Conservation (phyloP, 2,329 filamentous ascomycete species). For the Fusarium sp. region DNA sequence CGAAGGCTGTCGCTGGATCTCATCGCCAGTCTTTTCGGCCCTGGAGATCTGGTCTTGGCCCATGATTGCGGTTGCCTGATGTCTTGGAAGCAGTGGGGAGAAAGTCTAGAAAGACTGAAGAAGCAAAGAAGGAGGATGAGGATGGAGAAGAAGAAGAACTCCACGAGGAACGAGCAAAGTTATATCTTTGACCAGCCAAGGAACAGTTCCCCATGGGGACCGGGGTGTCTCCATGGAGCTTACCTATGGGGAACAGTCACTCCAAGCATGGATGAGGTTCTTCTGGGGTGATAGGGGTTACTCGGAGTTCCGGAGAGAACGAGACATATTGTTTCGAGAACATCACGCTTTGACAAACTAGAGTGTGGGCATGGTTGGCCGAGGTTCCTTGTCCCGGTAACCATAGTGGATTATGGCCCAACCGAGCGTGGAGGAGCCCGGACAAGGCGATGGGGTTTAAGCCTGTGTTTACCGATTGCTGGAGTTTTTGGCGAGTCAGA, state of each 20-base stretch:
- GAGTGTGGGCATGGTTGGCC: background rate
- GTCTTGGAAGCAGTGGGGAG: background rate
- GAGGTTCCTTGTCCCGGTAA: background rate
- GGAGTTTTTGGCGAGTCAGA: background rate
- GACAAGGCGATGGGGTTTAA: background rate
- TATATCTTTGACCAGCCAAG: background rate
- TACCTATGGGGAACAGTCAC: background rate
- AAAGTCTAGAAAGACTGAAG: background rate
- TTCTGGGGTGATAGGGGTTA: background rate
- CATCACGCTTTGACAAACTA: background rate
- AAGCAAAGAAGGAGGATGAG: background rate
- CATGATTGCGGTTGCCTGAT: background rate
- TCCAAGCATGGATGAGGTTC: background rate
- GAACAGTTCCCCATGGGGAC: background rate
- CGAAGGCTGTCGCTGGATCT: background rate
- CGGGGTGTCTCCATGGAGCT: background rate
- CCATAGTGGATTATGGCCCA: background rate
- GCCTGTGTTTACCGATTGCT: background rate
- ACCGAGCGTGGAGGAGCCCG: background rate
- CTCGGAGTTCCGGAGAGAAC: background rate
- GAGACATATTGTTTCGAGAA: background rate
- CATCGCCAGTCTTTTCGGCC: background rate
- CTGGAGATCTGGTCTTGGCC: background rate
- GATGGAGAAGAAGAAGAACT: background rate
- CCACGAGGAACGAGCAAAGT: background rate